Evolutionary conservation across 2,329 filamentous ascomycete species (phyloP).

Genomic region (Hysterium pulicare): DNA sequence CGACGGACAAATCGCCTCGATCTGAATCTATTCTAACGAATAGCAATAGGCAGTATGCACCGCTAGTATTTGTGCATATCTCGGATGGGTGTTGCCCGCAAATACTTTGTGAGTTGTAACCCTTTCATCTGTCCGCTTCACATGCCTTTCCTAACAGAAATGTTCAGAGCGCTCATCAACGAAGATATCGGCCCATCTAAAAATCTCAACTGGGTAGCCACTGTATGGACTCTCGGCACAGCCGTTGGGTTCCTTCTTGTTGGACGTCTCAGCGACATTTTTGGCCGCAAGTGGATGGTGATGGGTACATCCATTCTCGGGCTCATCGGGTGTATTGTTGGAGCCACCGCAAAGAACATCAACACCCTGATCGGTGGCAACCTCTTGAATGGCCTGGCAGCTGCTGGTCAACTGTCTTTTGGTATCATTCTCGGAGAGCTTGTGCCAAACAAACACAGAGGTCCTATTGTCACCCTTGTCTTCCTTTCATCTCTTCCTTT

Average conservation of each 20-base stretch:
- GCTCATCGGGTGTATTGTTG: slow-evolving; percentile 25
- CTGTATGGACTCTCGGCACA: slow-evolving; percentile 22
- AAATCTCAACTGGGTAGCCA: slow-evolving; percentile 27
- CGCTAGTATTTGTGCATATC: slow-evolving; percentile 24
- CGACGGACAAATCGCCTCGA: background rate
- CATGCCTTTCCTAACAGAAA: slow-evolving; percentile 1
- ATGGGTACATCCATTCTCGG: slow-evolving; percentile 18
- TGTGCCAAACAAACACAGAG: slow-evolving; percentile 38
- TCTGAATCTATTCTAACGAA: background rate
- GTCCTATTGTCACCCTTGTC: slow-evolving; percentile 18
- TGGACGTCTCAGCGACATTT: slow-evolving; percentile 23
- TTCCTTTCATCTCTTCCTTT: slow-evolving; percentile 23
- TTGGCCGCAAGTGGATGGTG: slow-evolving; percentile 24
- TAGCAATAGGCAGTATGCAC: slow-evolving; percentile 23
- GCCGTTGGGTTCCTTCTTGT: slow-evolving; percentile 22
- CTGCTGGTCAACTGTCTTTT: slow-evolving; percentile 26
- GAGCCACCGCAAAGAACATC: slow-evolving; percentile 26
- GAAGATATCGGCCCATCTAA: slow-evolving; percentile 23
- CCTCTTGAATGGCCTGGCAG: slow-evolving; percentile 24
- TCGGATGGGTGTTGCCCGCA: slow-evolving; percentile 27
- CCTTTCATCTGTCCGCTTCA: background rate
- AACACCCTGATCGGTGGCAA: slow-evolving; percentile 29
- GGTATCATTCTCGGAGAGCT: slow-evolving; percentile 24
- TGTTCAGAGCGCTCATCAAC: slow-evolving; percentile 18
- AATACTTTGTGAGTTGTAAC: slow-evolving; percentile 20